Conservation (phyloP, 2,329 filamentous ascomycete species). For the Talaromyces sp. region DNA sequence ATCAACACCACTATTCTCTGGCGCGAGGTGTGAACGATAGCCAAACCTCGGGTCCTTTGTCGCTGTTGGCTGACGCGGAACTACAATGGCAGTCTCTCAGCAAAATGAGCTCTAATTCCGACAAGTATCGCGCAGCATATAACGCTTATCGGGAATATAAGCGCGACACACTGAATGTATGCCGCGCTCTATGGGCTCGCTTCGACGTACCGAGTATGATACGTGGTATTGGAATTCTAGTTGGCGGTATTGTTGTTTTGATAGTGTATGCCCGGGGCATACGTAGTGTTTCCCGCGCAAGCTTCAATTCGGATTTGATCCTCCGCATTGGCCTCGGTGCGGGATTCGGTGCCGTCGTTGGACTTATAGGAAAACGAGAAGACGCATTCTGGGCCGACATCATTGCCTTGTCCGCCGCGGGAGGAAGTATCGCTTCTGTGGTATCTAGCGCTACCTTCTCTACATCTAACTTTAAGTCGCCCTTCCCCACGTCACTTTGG, state of each 20-base stretch:
- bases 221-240: constrained; percentile 69
- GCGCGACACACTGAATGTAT: constrained; percentile 69
- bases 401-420: constrained; percentile 40
- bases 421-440: constrained; percentile 45
- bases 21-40: constrained; percentile 66
- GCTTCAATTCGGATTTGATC: constrained; percentile 47
- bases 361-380: constrained; percentile 15
- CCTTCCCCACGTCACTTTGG: constrained; percentile 75
- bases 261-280: constrained; percentile 66
- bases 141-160: constrained; percentile 70
- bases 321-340: constrained; percentile 47
- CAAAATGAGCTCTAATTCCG: constrained; percentile 35
- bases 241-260: constrained; percentile 63
- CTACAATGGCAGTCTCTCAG: constrained; percentile 49
- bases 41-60: constrained; percentile 52
- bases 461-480: constrained; percentile 42
- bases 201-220: constrained; percentile 88
- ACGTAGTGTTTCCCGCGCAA: constrained; percentile 48
- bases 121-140: constrained; percentile 44
- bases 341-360: constrained; percentile 43
- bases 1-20: constrained; percentile 76
- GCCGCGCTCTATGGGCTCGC: constrained; percentile 81
- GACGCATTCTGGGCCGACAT: constrained; percentile 32
- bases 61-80: constrained; percentile 60
- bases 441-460: constrained; percentile 38